Evolutionary conservation across 2,329 filamentous ascomycete species (phyloP).

Genomic region (Nothophaeocryptopus gaeumannii): DNA sequence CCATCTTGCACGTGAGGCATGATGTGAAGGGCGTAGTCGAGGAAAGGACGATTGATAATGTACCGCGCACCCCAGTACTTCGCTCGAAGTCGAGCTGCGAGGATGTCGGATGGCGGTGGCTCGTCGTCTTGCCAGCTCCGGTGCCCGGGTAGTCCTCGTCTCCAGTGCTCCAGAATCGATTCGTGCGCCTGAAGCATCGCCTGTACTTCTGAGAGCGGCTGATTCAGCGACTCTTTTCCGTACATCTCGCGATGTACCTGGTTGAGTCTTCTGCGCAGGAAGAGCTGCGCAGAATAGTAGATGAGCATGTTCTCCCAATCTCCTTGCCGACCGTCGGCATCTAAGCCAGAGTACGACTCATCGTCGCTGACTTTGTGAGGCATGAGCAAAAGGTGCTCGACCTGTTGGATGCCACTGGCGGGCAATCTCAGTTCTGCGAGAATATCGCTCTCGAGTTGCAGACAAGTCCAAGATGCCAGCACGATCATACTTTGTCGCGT

Average conservation of each 20-base stretch:
- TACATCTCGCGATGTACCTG: conserved; percentile 56
- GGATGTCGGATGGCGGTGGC: conserved; percentile 69
- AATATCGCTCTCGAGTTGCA: conserved; percentile 93
- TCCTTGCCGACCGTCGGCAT: conserved; percentile 17
- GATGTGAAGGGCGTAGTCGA: conserved; percentile 59
- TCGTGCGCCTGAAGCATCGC: conserved; percentile 35
- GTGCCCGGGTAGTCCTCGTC: conserved; percentile 46
- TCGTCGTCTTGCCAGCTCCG: conserved; percentile 68
- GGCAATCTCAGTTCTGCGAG: conserved; percentile 74
- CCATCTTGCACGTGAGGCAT: conserved; percentile 33
- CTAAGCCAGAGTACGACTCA: conserved; percentile 26
- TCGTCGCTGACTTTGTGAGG: conserved; percentile 55
- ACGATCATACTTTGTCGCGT: conserved; percentile 43
- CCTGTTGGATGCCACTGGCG: conserved; percentile 57
- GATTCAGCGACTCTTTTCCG: conserved; percentile 33
- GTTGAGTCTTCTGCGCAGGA: conserved; percentile 57
- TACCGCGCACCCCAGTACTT: conserved; percentile 94
- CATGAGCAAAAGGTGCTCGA: conserved; percentile 62
- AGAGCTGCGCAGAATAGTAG: conserved; percentile 62
- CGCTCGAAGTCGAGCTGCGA: conserved; percentile 77
- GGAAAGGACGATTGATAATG: conserved; percentile 80
- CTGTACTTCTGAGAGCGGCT: conserved; percentile 24
- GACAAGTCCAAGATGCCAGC: conserved; percentile 85
- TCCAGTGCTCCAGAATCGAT: conserved; percentile 50
- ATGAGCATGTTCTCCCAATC: conserved; percentile 47